Conservation (phyloP, 2,329 filamentous ascomycete genomes). For the Arthroderma sp. region DNA sequence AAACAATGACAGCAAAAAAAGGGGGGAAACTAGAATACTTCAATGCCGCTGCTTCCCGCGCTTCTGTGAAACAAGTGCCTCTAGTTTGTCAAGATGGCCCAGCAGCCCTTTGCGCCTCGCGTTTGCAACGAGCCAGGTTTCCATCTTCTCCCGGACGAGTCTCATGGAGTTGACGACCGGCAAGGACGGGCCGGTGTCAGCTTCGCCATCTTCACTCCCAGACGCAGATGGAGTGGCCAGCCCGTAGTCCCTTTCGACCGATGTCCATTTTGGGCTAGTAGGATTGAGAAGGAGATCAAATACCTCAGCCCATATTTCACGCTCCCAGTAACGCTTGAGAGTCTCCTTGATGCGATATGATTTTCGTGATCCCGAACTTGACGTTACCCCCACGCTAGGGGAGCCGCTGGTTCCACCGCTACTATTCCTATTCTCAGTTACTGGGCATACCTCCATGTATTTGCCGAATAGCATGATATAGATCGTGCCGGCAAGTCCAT, state of each 20-base stretch:
- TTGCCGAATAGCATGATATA: conserved; percentile 86
- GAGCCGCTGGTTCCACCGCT: not conserved
- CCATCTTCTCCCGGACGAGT: conserved; percentile 62
- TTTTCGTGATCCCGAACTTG: conserved; percentile 28
- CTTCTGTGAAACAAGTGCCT: conserved; percentile 51
- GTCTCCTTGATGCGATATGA: conserved; percentile 69
- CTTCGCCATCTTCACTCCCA: conserved; percentile 26
- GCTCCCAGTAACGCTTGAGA: conserved; percentile 94
- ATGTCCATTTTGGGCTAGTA: conserved; percentile 41
- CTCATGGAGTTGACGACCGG: conserved; percentile 62
- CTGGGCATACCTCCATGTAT: conserved; percentile 67
- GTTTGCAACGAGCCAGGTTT: conserved; percentile 65
- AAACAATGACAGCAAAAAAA: no score
- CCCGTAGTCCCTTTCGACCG: conserved; percentile 38
- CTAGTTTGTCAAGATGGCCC: conserved; percentile 47
- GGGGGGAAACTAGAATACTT: not conserved
- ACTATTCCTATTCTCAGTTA: conserved; percentile 21
- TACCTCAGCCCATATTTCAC: conserved; percentile 70
- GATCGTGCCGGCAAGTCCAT: conserved; percentile 76
- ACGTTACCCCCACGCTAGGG: conserved; percentile 8
- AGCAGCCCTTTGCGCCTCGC: conserved; percentile 63
- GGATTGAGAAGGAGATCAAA: conserved; percentile 85
- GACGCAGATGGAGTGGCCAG: not conserved
- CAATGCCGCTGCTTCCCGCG: conserved; percentile 12
- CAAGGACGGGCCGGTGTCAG: conserved; percentile 36